Conservation (phyloP, 495 filamentous ascomycete species). For the Talaromyces proteolyticus region DNA sequence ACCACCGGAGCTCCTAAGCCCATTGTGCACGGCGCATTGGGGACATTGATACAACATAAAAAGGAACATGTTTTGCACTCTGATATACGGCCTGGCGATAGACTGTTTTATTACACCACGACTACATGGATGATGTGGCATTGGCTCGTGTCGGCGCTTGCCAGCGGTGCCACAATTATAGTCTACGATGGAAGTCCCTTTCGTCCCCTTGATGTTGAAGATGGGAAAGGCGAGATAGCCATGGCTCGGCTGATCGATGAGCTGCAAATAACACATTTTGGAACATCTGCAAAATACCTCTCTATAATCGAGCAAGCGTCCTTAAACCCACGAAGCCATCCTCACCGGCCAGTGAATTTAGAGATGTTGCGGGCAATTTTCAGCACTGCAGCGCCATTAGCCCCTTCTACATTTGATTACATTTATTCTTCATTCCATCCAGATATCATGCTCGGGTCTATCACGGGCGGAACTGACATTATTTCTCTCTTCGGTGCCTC, state of each 20-base stretch:
- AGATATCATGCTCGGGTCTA: constrained; percentile 72
- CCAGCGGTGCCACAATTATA: constrained; percentile 72
- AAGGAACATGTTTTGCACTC: constrained; percentile 87
- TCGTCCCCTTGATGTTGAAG: constrained; percentile 47
- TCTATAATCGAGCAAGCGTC: constrained; percentile 80
- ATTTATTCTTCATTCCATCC: constrained; percentile 75
- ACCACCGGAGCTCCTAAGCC: constrained; percentile 90
- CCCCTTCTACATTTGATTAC: constrained; percentile 88
- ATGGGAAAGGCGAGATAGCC: constrained; percentile 54
- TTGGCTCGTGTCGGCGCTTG: constrained; percentile 81
- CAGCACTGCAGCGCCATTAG: constrained; percentile 85
- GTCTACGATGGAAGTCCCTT: constrained; percentile 91
- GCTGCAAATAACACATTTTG: constrained; percentile 79
- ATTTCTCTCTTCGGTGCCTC: constrained; percentile 88
- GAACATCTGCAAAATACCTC: constrained; percentile 89
- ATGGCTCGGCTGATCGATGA: constrained; percentile 67
- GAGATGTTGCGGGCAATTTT: constrained; percentile 69
- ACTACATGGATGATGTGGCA: constrained; percentile 99
- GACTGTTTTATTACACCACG: constrained; percentile 83
- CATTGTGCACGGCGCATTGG: constrained; percentile 83
- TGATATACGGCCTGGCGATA: constrained; percentile 58
- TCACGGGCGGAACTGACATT: constrained; percentile 90
- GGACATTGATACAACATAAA: constrained; percentile 88
- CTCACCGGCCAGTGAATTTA: constrained; percentile 43
- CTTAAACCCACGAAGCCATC: constrained; percentile 53